Base-by-base conservation (phyloP, 495 filamentous ascomycete species). In the Hypoxylon perforatum region DNA sequence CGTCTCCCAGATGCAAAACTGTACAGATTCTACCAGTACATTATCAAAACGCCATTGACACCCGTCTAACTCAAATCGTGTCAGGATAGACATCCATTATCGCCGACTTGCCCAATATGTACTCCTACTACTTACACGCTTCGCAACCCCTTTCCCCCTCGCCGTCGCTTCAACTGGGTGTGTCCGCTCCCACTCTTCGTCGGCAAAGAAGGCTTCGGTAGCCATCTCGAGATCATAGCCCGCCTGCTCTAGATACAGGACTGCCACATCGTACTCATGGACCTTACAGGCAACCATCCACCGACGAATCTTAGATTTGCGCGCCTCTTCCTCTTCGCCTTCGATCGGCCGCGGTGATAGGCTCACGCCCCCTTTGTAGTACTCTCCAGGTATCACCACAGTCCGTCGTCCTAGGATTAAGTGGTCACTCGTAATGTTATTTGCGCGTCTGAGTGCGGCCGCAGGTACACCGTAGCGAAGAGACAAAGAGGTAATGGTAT, bases 241-340 rank as follows among this genome's bases (percentile, higher is more conserved):
- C 14, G 81, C 79, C 69, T 88, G 87, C 55, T 89, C 77, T 23
- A 93, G 75, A 68, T 94, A 94, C 23, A 92, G 70, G 10, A 90
- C 63, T 7, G 91, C 91, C 17, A 91, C 78, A 69, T 92, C 87
- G 58, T 92, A 92, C 78, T 93, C 90, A 21, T 85, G 70, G 21
- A 89, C 88, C 68, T 92, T 92, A 73, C 84, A 88, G 1, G 80
- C 79, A 12, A 91, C 83, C 90, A 91, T 91, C 81, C 82, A 93
- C 54, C 86, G 79, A 39, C 91, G 82, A 33, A 92, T 81, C 67
- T 87, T 88, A 11, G 77, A 78, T 74, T 89, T 91, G 38, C 85
- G 82, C 22, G 79, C 78, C 68, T 89, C 88, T 67, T 91, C 88
- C 28, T 88, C 90, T 54, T 91, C 89, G 22, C 87, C 86, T 41